Evolutionary conservation across 1,284 basidiomycete species (phyloP).

Genomic region (Jaminaea rosea): DNA sequence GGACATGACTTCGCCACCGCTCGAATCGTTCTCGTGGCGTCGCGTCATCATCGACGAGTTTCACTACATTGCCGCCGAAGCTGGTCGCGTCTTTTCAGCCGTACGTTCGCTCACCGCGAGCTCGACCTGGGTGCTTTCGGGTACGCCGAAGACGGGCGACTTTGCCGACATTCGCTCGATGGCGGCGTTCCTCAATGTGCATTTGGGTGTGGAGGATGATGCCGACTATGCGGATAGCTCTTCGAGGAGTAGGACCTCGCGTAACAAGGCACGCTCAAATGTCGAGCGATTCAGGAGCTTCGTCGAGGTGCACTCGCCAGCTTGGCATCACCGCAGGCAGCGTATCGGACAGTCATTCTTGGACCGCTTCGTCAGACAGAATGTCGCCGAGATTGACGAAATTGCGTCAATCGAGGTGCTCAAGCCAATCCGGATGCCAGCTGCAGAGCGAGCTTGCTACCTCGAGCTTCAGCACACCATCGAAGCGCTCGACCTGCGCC

Average conservation of each 20-base stretch:
- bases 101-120: constrained; percentile 69
- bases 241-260: constrained; percentile 54
- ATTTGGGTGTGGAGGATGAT: constrained; percentile 58
- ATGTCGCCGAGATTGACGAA: constrained; percentile 92
- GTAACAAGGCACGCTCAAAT: constrained; percentile 72
- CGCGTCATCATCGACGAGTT: constrained; percentile 89
- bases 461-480: constrained; percentile 90
- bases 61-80: constrained; percentile 64
- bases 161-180: constrained; percentile 76
- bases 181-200: constrained; percentile 35
- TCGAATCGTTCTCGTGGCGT: constrained; percentile 70
- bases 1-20: constrained; percentile 67
- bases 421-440: constrained; percentile 66
- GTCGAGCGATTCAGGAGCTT: constrained; percentile 92
- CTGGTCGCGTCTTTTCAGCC: constrained; percentile 65
- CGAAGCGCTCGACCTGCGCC: constrained; percentile 68
- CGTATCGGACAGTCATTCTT: constrained; percentile 69
- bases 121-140: constrained; percentile 87
- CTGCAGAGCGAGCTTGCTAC: constrained; percentile 88
- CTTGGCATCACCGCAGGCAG: constrained; percentile 84
- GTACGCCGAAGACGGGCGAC: constrained; percentile 84
- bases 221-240: constrained; percentile 61
- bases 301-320: constrained; percentile 79
- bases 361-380: constrained; percentile 54
- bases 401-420: constrained; percentile 69